phyloP scores from a whole-genome alignment of 345 rosid species.

The Pistacia vera region DNA sequence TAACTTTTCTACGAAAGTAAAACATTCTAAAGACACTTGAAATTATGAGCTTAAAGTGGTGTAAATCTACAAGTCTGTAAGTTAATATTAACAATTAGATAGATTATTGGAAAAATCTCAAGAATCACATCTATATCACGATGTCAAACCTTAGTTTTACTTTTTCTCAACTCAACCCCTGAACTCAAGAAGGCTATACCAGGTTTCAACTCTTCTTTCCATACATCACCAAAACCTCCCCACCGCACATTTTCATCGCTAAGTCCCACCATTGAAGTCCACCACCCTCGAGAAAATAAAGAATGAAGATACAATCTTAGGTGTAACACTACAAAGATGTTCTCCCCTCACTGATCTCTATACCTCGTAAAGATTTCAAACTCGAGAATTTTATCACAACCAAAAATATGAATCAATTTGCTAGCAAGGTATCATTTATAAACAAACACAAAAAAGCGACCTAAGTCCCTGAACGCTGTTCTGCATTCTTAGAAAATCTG shows the following conservation, averaged over 20 bases:
- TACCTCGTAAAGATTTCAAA: neutral
- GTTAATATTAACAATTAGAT: neutral
- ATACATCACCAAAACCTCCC: neutral
- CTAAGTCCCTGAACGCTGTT: neutral
- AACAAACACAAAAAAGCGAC: no score
- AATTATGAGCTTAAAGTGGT: neutral
- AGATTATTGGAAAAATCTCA: neutral
- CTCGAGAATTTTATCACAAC: neutral
- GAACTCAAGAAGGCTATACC: neutral
- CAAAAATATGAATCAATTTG: neutral
- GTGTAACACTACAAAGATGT: neutral
- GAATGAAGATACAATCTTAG: neutral
- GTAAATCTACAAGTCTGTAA: neutral
- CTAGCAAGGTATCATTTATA: neutral
- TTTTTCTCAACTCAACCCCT: no score
- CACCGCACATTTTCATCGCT: neutral
- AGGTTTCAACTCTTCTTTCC: neutral
- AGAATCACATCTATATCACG: neutral
- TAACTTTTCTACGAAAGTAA: neutral
- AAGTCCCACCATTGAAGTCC: neutral
- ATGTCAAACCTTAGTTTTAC: neutral
- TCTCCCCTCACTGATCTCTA: neutral
- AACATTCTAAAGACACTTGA: neutral
- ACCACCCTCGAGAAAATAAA: neutral
- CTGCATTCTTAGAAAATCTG: neutral